Base-by-base conservation (phyloP, 1,139 yeast species). In the Pichia sp. region DNA sequence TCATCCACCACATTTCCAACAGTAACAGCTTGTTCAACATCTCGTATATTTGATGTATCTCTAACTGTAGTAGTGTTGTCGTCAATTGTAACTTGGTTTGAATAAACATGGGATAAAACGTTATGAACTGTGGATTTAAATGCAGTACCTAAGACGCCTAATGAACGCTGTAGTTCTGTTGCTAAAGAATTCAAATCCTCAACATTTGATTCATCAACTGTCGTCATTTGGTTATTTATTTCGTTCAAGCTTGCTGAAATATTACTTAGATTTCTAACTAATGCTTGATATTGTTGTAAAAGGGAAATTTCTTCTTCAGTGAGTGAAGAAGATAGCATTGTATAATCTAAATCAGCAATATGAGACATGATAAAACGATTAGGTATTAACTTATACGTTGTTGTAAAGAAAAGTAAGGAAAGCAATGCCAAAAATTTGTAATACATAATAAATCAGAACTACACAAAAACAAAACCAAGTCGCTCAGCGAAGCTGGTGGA, bases 121-220 rank as follows among this genome's bases (percentile, higher is more conserved):
- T 60, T 60, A 60, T 82, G 82, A 2, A 82, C 87, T 16, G 88
- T 83, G 8, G 85, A 82, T 56, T 81, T 80, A 67, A 82, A 79
- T 40, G 80, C 64, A 0, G 87, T 82, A 47, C 83, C 79, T 4
- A 82, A 79, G 50, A 82, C 65, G 1, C 82, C 81, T n/a, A 82
- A 69, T 54, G 80, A 79, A 53, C 76, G 72, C 61, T 83, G 89
- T 45, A 83, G 68, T 40, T 71, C 76, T 39, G 86, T 67, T 56
- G 82, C 61, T 52, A 43, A 27, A 5, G 26, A 15, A 7, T 41
- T 35, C 20, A 49, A 39, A 22, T 24, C 35, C 12, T 35, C 26
- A 3, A 44, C 20, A 13, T 49, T 44, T 13, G 39, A 27, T 5
- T 39, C 41, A n/a, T 34, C 40, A 25, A 29, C 43, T 6, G 30